Evolutionary conservation across 345 rosid genomes (phyloP).

Genomic region (Gynandropsis gynandra): DNA sequence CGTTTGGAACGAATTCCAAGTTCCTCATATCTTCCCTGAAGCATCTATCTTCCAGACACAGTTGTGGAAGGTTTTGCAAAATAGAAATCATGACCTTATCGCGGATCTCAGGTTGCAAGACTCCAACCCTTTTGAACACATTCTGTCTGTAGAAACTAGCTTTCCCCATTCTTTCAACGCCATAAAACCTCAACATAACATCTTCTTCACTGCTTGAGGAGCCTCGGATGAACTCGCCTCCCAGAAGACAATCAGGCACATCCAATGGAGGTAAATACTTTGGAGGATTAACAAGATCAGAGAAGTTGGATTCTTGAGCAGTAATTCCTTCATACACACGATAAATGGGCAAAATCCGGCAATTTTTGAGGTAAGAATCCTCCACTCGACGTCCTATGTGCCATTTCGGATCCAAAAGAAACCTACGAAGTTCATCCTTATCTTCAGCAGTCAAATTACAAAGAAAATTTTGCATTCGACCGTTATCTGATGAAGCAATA

Average conservation of each 20-base stretch:
- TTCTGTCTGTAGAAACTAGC: slow-evolving; percentile 61
- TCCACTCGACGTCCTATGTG: slow-evolving; percentile 46
- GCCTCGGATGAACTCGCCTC: slow-evolving; percentile 53
- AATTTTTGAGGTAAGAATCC: slow-evolving; percentile 44
- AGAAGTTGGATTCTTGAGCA: slow-evolving; percentile 42
- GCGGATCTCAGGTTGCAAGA: slow-evolving; percentile 69
- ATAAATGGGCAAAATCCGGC: slow-evolving; percentile 69
- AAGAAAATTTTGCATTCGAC: slow-evolving; percentile 26
- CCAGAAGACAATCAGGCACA: slow-evolving; percentile 58
- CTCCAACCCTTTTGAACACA: slow-evolving; percentile 51
- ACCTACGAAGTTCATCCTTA: slow-evolving; percentile 66
- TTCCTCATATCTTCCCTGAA: slow-evolving; percentile 59
- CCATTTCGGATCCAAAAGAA: slow-evolving; percentile 83
- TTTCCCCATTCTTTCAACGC: slow-evolving; percentile 72
- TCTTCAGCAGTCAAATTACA: slow-evolving; percentile 50
- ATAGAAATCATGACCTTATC: slow-evolving; percentile 68
- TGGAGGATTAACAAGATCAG: slow-evolving; percentile 66
- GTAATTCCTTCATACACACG: slow-evolving; percentile 45
- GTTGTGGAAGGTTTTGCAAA: slow-evolving; percentile 71
- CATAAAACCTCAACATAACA: slow-evolving; percentile 56
- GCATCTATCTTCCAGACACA: slow-evolving; percentile 65
- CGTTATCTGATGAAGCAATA: slow-evolving; percentile 40
- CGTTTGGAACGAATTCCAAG: slow-evolving; percentile 81
- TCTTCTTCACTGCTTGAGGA: slow-evolving; percentile 57
- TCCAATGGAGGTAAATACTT: slow-evolving; percentile 71